Evolutionary conservation across 192 early-diverging fungal genomes (phyloP), one percentile per base, ranked within the genome.

Genomic region (Gigaspora rosea): DNA sequence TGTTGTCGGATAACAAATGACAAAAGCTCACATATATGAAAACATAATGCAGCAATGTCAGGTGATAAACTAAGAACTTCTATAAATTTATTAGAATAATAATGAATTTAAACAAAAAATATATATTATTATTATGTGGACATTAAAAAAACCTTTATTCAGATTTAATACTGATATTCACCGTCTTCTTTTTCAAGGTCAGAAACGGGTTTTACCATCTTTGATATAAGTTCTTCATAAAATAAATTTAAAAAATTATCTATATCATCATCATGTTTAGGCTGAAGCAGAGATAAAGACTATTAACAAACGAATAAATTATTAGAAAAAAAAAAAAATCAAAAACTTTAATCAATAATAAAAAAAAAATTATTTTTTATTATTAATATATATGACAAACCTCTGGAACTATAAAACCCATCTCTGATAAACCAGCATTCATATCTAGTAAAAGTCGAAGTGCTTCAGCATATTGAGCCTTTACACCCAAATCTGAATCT

Each of bases 341-440:
- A n/a, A n/a, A n/a, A n/a, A n/a, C n/a, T 13, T 52, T 13, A 6
- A 13, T 73, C 47, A 11, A 70, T 62, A 36, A 33, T 90, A 87
- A 82, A 96, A 97, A 81, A 97, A 96, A 35, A 93, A 70, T 7
- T 85, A 80, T 63, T 97, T 79, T 67, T 96, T 96, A n/a, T 88
- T 86, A 49, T 96, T 91, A 4, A 86, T 81, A 67, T 16, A 58
- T 70, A 78, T 8, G 76, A 72, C 13, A 48, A 8, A 36, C 27
- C 36, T 78, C 72, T 36, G 78, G 8, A 51, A 78, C 36, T 61
- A 82, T 75, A 62, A 81, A 80, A 12, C 82, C 71, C 18, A 49
- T 78, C 20, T 83, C 80, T 41, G 70, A 73, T 78, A 74, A 73
- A 27, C 36, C 76, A n/a, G 82, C 70, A 73, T 79, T 83, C 64